These are phyloP conservation scores for Prunus mongolica DNA, from an alignment of 306 rosid species.

Conservation along the genomic window DNA sequence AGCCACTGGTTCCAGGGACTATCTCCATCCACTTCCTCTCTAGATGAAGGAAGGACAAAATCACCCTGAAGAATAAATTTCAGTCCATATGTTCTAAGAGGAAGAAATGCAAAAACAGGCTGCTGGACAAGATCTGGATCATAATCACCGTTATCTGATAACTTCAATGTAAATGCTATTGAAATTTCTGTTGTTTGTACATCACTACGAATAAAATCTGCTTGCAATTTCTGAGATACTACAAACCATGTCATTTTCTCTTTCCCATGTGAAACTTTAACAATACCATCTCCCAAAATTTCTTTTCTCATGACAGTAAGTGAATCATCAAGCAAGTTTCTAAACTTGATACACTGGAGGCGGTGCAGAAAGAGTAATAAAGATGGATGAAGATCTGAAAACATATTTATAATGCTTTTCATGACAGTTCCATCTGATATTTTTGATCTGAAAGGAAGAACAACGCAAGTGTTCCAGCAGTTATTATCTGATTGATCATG, in stretches of 20 bases:
- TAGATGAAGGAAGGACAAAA: slow-evolving; percentile 95
- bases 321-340: slow-evolving; percentile 67
- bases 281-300: slow-evolving; percentile 65
- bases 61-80: slow-evolving; percentile 94
- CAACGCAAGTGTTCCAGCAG: slow-evolving; percentile 85
- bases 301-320: slow-evolving; percentile 76
- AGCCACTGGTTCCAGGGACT: slow-evolving; percentile 98
- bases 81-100: slow-evolving; percentile 84
- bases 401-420: slow-evolving; percentile 61
- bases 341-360: slow-evolving; percentile 73
- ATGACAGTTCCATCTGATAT: slow-evolving; percentile 51
- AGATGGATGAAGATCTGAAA: slow-evolving; percentile 95
- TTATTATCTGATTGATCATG: slow-evolving; percentile 37
- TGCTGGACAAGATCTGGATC: slow-evolving; percentile 63
- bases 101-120: slow-evolving; percentile 96
- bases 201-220: slow-evolving; percentile 52
- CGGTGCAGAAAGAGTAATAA: slow-evolving; percentile 89
- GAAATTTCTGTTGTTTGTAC: slow-evolving; percentile 83
- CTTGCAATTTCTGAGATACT: slow-evolving; percentile 62
- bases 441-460: slow-evolving; percentile 78
- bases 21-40: slow-evolving; percentile 97
- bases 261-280: slow-evolving; percentile 73
- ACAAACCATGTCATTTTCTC: slow-evolving; percentile 88
- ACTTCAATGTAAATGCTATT: slow-evolving; percentile 77
- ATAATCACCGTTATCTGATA: slow-evolving; percentile 47